A percentile compares a stretch with the other conserved stretches of the same genome.
Conservation (phyloP, 495 filamentous ascomycete species). For the Hyaloscypha bicolor region DNA sequence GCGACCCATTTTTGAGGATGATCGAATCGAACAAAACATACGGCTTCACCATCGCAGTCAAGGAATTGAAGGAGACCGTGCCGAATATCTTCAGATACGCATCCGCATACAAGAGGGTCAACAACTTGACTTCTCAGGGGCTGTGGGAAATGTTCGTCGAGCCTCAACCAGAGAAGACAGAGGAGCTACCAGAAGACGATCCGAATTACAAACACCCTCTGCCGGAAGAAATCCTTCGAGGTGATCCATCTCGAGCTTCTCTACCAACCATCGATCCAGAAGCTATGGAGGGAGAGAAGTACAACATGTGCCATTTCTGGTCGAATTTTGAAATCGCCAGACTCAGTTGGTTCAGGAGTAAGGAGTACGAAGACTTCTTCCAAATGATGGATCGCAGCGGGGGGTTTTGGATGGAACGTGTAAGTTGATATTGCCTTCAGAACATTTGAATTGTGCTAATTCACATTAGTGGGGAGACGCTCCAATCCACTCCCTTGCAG, state of each 20-base stretch:
- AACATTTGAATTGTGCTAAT: constrained; percentile 35
- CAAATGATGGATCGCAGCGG: constrained; percentile 98
- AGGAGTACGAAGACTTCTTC: constrained; percentile 97
- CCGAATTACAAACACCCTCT: constrained; percentile 70
- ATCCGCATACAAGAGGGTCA: constrained; percentile 95
- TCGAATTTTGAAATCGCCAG: constrained; percentile 99
- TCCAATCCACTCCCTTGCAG: constrained; percentile 96
- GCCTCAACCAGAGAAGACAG: constrained; percentile 56
- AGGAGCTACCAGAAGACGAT: constrained; percentile 53
- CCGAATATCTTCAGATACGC: constrained; percentile 99
- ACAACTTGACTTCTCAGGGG: constrained; percentile 88
- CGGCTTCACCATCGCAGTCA: constrained; percentile 98
- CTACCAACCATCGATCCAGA: constrained; percentile 85
- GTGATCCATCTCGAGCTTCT: constrained; percentile 70
- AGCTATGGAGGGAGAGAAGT: constrained; percentile 94
- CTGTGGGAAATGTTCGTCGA: constrained; percentile 99
- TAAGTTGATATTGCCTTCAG: constrained; percentile 48
- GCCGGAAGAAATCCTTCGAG: constrained; percentile 81
- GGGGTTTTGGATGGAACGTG: constrained; percentile 98
- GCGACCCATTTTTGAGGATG: constrained; percentile 96
- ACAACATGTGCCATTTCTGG: constrained; percentile 99
- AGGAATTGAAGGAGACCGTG: constrained; percentile 96
- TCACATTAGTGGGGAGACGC: constrained; percentile 89
- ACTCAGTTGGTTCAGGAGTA: constrained; percentile 93
- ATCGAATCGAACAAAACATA: constrained; percentile 93